Evolutionary conservation across 2,329 filamentous ascomycete species (phyloP).

Genomic region (Atkinsonella hypoxylon): DNA sequence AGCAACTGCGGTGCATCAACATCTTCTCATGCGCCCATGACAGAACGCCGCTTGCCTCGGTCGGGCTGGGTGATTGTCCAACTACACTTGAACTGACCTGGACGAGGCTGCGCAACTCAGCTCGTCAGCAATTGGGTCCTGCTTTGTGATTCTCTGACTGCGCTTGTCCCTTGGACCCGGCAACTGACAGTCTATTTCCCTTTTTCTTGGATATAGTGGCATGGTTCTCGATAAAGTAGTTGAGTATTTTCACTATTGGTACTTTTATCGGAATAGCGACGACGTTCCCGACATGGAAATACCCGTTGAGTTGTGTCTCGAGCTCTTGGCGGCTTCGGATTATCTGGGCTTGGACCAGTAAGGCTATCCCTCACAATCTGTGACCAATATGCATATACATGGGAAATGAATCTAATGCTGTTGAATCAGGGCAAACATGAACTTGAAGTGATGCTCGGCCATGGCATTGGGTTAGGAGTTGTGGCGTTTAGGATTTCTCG

Average conservation of each 20-base stretch:
- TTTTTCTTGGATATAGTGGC: slow-evolving; percentile 37
- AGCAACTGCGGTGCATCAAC: slow-evolving; percentile 27
- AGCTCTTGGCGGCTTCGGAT: slow-evolving; percentile 66
- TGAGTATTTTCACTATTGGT: slow-evolving; percentile 76
- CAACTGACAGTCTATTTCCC: slow-evolving; percentile 7
- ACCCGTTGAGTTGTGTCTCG: slow-evolving; percentile 64
- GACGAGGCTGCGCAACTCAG: neutral
- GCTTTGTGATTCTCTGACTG: neutral
- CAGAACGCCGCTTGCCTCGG: slow-evolving; percentile 25
- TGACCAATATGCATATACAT: slow-evolving; percentile 16
- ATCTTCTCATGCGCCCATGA: slow-evolving; percentile 23
- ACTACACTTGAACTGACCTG: slow-evolving; percentile 55
- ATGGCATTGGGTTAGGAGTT: neutral
- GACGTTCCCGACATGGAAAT: slow-evolving; percentile 75
- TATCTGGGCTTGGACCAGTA: slow-evolving; percentile 56
- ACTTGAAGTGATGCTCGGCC: slow-evolving; percentile 19
- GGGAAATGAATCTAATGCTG: slow-evolving; percentile 15
- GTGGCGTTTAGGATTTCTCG: neutral
- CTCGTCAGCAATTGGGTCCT: slow-evolving; percentile 2
- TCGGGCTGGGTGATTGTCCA: slow-evolving; percentile 35
- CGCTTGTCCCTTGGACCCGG: neutral
- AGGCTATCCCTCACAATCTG: slow-evolving; percentile 11
- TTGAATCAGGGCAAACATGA: slow-evolving; percentile 24
- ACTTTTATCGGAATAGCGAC: slow-evolving; percentile 56
- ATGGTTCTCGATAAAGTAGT: slow-evolving; percentile 68